Evolutionary conservation across 306 rosid species (phyloP).

Genomic region (Acmispon strigosus): DNA sequence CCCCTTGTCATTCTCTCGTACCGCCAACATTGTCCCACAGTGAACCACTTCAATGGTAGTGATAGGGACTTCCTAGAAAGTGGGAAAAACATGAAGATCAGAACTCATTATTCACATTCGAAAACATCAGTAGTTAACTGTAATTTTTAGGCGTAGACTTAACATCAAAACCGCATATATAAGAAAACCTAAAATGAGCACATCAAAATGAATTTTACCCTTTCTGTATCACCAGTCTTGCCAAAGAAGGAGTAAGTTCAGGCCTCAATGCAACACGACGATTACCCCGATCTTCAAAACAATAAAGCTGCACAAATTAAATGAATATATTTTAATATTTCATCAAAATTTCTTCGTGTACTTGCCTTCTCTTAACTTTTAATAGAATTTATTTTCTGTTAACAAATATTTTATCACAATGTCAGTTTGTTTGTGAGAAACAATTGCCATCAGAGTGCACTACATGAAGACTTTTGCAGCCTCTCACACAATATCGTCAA

Average conservation of each 20-base stretch:
- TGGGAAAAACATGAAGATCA: constrained; percentile 29
- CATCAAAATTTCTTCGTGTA: background rate
- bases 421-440: background rate
- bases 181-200: background rate
- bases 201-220: constrained; percentile 49
- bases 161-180: constrained; percentile 16
- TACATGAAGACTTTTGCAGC: background rate
- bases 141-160: constrained; percentile 1
- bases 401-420: background rate
- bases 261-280: constrained; percentile 97
- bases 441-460: background rate
- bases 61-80: constrained; percentile 71
- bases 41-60: constrained; percentile 94
- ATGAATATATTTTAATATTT: background rate
- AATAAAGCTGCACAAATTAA: constrained; percentile 68
- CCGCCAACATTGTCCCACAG: constrained; percentile 98
- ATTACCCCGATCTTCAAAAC: constrained; percentile 95
- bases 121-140: constrained; percentile 17
- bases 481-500: background rate
- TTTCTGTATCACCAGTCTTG: constrained; percentile 92
- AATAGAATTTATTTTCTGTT: background rate
- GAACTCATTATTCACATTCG: constrained; percentile 35
- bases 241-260: constrained; percentile 95
- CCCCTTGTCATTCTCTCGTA: constrained; percentile 99
- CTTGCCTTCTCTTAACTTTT: background rate